A percentile compares a stretch with the other conserved stretches of the same genome.
Evolutionary conservation across 2,329 filamentous ascomycete genomes (phyloP).

Genomic region (Monosporascus ibericus): DNA sequence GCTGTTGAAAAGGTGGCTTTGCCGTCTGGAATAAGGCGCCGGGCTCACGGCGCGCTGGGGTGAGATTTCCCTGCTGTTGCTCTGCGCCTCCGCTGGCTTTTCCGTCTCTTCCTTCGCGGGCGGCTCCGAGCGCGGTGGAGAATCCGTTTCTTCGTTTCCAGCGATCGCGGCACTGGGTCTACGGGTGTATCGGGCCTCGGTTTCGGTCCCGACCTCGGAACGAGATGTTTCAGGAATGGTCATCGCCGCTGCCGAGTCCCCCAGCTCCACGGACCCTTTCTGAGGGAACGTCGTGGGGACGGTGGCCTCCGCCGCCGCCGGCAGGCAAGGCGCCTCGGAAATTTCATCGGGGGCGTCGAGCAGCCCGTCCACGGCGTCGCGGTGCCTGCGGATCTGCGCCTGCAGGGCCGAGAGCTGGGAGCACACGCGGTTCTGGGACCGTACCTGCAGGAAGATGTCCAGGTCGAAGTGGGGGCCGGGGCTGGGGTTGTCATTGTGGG

Average conservation of each 20-base stretch:
- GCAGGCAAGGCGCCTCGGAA: conserved; percentile 8
- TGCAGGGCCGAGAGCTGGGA: conserved; percentile 41
- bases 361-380: conserved; percentile 38
- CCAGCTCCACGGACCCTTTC: neutral
- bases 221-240: too few relatives aligned
- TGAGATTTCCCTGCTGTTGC: too few relatives aligned
- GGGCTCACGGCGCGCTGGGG: too few relatives aligned
- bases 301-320: conserved; percentile 2
- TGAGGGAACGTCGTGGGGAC: neutral
- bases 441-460: conserved; percentile 32
- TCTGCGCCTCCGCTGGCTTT: too few relatives aligned
- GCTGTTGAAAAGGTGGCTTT: too few relatives aligned
- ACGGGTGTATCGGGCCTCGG: too few relatives aligned
- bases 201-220: too few relatives aligned
- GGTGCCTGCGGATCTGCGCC: conserved; percentile 42
- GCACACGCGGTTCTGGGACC: conserved; percentile 43
- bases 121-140: too few relatives aligned
- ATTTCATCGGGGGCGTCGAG: conserved; percentile 20
- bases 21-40: too few relatives aligned
- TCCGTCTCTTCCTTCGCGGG: too few relatives aligned
- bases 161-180: too few relatives aligned
- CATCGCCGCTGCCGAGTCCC: neutral
- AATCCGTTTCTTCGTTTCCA: too few relatives aligned
- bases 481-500: conserved; percentile 9
- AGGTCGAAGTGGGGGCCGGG: conserved; percentile 22